phyloP scores from a whole-genome alignment of 2,329 filamentous ascomycete species.

The Endoconidiophora polonica region DNA sequence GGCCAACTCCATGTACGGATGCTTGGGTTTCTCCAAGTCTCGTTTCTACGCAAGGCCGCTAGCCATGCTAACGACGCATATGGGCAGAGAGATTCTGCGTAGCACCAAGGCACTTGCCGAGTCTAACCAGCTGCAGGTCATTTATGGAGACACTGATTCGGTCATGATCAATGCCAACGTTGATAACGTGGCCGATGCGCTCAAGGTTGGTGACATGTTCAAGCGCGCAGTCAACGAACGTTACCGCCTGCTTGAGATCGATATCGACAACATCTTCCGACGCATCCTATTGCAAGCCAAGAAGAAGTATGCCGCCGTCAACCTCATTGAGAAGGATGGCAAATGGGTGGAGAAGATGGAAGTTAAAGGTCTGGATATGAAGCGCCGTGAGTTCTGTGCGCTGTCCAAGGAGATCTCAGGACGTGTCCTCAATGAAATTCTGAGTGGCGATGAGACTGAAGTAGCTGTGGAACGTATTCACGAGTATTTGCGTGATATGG shows the following conservation, averaged over 20 bases:
- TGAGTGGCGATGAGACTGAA: conserved; percentile 86
- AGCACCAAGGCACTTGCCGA: conserved; percentile 95
- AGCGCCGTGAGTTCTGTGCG: conserved; percentile 86
- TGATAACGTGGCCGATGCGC: conserved; percentile 75
- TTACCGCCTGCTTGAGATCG: conserved; percentile 86
- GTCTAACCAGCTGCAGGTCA: conserved; percentile 77
- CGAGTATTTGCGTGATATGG: conserved; percentile 76
- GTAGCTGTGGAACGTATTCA: conserved; percentile 78
- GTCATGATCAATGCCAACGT: conserved; percentile 99
- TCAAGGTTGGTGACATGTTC: conserved; percentile 87
- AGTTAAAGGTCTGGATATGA: conserved; percentile 97
- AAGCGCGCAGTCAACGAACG: conserved; percentile 88
- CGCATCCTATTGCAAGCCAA: conserved; percentile 88
- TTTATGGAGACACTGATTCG: conserved; percentile 97
- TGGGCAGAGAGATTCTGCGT: conserved; percentile 90
- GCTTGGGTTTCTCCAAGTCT: conserved; percentile 89
- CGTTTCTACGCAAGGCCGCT: conserved; percentile 92
- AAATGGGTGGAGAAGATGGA: conserved; percentile 91
- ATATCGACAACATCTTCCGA: conserved; percentile 94
- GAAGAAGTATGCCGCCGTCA: conserved; percentile 98
- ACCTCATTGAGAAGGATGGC: conserved; percentile 74
- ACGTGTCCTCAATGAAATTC: conserved; percentile 78
- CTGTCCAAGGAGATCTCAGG: conserved; percentile 90
- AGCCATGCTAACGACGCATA: conserved; percentile 89
- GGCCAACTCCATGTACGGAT: conserved; percentile 99